Base-by-base conservation (phyloP, 106 monocot genomes). In the Allium sativum region DNA sequence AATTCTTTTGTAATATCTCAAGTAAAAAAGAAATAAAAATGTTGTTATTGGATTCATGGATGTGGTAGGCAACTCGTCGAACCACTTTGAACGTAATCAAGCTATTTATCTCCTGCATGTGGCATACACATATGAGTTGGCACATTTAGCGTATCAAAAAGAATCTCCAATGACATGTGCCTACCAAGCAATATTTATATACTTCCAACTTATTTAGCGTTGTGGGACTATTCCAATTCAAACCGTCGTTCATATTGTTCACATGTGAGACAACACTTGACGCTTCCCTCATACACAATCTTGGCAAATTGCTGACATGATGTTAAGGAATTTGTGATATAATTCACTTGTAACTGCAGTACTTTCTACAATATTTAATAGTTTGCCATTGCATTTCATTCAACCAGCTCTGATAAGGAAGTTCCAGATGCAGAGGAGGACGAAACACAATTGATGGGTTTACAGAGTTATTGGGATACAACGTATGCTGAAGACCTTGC, bases 331-430 rank as follows among this genome's bases (percentile, higher is more conserved):
- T 22, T 51, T 10, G 41, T 40, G 51, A 7, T 65, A 16, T 52
- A 52, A 13, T 65, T 52, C 40, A 13, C 10, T 31, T 40, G 7
- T n/a, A 9, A 40, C 40, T 65, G 13, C 40, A 12, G 48, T 40
- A 41, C 18, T 41, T 6, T 55, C 45, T 15, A 12, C 10, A 44
- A 6, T 48, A 8, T 18, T 68, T 7, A 48, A 43, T 1, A n/a
- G 31, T 68, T 55, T 43, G 22, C 55, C 48, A 52, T 21, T 65
- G 40, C 40, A 47, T 53, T 13, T 67, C 31, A 1, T 31, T 31
- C 31, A 48, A 68, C 40, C 82, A 93, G 93, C 73, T 88, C 88
- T 53, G 93, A 84, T 71, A 93, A 93, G 75, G 93, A 93, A 31
- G 83, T 58, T 10, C 82, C 80, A 15, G 91, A 92, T 76, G 80